Evolutionary conservation across 1,284 basidiomycete species (phyloP).

Genomic region (Fomitopsis pinicola): DNA sequence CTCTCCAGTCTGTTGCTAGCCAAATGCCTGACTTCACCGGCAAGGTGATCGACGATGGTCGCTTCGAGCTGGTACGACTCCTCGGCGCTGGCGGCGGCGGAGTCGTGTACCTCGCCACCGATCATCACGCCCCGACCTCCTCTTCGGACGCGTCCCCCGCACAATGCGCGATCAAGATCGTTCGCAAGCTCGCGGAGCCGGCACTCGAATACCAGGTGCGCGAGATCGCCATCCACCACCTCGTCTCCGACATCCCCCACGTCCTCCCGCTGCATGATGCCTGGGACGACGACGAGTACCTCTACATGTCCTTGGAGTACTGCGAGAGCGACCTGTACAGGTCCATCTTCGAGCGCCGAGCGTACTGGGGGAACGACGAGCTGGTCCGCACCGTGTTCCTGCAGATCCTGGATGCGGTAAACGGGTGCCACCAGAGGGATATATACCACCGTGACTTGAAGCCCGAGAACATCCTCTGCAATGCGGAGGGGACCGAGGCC

Average conservation of each 20-base stretch:
- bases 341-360: constrained; percentile 46
- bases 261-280: constrained; percentile 61
- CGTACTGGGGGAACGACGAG: constrained; percentile 44
- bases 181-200: constrained; percentile 18
- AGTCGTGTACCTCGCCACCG: constrained; percentile 85
- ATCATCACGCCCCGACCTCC: constrained; percentile 31
- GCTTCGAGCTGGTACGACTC: constrained; percentile 65
- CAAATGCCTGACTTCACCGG: constrained; percentile 34
- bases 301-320: constrained; percentile 61
- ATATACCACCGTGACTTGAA: constrained; percentile 71
- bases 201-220: constrained; percentile 41
- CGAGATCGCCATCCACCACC: constrained; percentile 45
- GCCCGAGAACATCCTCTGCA: constrained; percentile 68
- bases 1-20: not conserved
- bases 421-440: constrained; percentile 51
- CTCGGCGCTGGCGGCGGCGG: constrained; percentile 91
- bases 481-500: constrained; percentile 36
- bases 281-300: constrained; percentile 48
- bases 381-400: constrained; percentile 47
- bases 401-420: constrained; percentile 58
- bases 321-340: constrained; percentile 61
- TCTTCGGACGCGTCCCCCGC: not conserved
- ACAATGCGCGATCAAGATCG: constrained; percentile 27
- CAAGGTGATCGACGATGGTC: constrained; percentile 67
- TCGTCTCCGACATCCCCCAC: constrained; percentile 43